Evolutionary conservation across 768 basidiomycete genomes (phyloP), one percentile per base, ranked within the genome.

Genomic region (Tephrocybe sp.): DNA sequence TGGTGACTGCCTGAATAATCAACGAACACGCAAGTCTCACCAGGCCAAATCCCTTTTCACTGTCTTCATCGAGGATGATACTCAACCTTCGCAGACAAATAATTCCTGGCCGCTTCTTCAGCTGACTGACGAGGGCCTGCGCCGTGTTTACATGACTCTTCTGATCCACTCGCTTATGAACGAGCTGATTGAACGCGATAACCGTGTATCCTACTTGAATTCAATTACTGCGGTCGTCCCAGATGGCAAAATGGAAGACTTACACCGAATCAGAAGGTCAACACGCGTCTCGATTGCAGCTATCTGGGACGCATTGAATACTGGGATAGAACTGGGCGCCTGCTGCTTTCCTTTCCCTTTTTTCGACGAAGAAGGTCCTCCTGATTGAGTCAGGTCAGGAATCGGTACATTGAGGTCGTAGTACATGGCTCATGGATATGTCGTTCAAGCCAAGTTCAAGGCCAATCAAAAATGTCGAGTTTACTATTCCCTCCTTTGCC

Each of bases 11-110:
- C n/a, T 11, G 20, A 39, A 28, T 20, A 15, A 44, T 14, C 18
- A n/a, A 21, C 11, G 18, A 10, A 45, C n/a, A 9, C n/a, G 69
- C 5, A 30, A 30, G 11, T 5, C 76, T 57, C 50, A 93, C 90
- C 64, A 93, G 64, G 25, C 90, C 89, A 59, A 89, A 88, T 1
- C 91, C 88, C 65, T 90, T 92, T 65, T 93, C 89, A 60, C 91
- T 92, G 36, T 86, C 88, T 59, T 90, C 83, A 54, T 92, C 86
- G 8, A 93, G 75, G 10, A 88, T 73, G 44, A 94, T 85, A n/a
- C 84, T 91, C 49, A 95, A 64, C 43, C 91, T 73, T 64, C 88
- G 91, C 45, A 95, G 71, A 52, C 80, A 83, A 2, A 89, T 67
- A 26, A 89, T 68, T 0, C 86, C 84, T 1, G 73, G 64, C 37